Evolutionary conservation across 1,284 basidiomycete species (phyloP), one percentile per base, ranked within the genome.

Genomic region (Pseudozyma sp.): DNA sequence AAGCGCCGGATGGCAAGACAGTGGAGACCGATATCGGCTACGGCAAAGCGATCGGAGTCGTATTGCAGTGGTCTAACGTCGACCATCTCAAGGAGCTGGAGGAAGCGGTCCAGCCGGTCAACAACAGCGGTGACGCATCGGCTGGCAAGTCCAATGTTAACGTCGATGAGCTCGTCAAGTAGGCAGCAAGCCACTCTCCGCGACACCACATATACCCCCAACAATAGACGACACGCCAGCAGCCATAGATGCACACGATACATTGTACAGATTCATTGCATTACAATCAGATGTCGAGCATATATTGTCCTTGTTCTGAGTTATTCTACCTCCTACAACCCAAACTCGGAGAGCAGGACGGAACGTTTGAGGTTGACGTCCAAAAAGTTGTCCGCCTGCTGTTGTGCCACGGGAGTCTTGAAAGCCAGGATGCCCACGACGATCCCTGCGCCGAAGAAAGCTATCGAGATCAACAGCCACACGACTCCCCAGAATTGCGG

Each of bases 371-470:
- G 61, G 44, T 75, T 68, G 51, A 78, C 75, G 29, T 78, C 68
- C 19, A 82, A 51, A 34, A 81, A 81, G 43, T 76, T 66, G 44
- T 56, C 52, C 19, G 77, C 75, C 54, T 70, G 58, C 63, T 82
- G 81, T 14, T 79, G 50, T 0, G 63, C 56, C 8, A 79, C 64
- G 0, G 80, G 71, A 7, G 76, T 78, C 72, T 81, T 82, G 66
- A 82, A 82, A 10, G 79, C 59, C 48, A 82, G 45, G 42, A 82
- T 80, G 14, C 76, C 79, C 17, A 77, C 68, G 7, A 97, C 85
- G 62, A 97, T 87, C 1, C 93, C 94, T 0, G 88, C 87, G 0
- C 88, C 91, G 81, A 98, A 96, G 87, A 94, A 97, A 14, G 88
- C 81, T 61, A 92, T 88, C 0, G 94, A 92, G 47, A 90, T 86